phyloP scores from a whole-genome alignment of 164 flowering plant genomes.

The Liriodendron chinense region DNA sequence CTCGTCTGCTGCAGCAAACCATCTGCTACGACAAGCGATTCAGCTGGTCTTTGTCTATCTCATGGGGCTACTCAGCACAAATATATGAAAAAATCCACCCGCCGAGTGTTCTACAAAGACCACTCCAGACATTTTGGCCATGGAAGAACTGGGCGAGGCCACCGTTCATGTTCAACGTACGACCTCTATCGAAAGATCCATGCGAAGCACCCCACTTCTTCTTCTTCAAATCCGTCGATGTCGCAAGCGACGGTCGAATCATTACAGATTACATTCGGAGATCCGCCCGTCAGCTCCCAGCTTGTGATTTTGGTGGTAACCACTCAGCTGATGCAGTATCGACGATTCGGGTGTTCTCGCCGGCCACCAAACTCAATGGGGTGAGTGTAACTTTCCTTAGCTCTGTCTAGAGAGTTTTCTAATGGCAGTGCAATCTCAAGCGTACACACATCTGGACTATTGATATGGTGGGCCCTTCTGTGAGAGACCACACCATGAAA shows the following conservation, averaged over 20 bases:
- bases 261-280: slow-evolving; percentile 34
- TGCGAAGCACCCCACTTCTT: slow-evolving; percentile 64
- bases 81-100: slow-evolving; percentile 49
- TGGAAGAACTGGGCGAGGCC: slow-evolving; percentile 32
- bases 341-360: slow-evolving; percentile 39
- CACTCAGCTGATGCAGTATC: slow-evolving; percentile 43
- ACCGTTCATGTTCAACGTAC: slow-evolving; percentile 48
- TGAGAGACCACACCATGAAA: not conserved
- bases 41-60: slow-evolving; percentile 66
- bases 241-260: slow-evolving; percentile 2
- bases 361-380: slow-evolving; percentile 13
- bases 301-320: slow-evolving; percentile 39
- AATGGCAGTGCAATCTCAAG: not conserved
- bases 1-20: slow-evolving; percentile 58
- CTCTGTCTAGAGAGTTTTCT: not conserved
- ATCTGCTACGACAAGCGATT: slow-evolving; percentile 54
- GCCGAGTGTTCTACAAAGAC: slow-evolving; percentile 39
- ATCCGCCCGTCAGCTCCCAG: slow-evolving; percentile 23
- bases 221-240: slow-evolving; percentile 39
- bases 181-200: slow-evolving; percentile 32
- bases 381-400: slow-evolving; percentile 12
- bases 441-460: not conserved
- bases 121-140: slow-evolving; percentile 54
- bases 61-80: slow-evolving; percentile 73
- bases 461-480: not conserved